These are phyloP conservation scores for Leishmania tropica DNA, from an alignment of 208 protist genomes.

Conservation along the genomic window DNA sequence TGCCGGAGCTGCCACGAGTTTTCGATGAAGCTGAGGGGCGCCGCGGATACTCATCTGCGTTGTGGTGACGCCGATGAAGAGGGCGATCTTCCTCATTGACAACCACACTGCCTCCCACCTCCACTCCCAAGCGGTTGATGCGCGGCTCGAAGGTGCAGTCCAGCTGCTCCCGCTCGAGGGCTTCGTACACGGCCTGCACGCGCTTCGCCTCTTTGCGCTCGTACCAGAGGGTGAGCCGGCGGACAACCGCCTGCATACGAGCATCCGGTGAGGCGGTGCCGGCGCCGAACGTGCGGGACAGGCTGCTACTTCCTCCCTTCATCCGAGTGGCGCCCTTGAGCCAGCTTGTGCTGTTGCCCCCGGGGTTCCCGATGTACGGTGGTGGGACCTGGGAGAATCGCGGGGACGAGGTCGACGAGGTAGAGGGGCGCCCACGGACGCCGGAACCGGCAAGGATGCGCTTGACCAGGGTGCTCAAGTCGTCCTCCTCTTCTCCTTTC, in stretches of 20 bases:
- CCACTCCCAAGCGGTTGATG: slow-evolving; percentile 19
- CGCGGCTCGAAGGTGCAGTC: slow-evolving; percentile 59
- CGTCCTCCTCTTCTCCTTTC: slow-evolving; percentile 10
- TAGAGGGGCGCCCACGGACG: background rate
- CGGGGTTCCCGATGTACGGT: background rate
- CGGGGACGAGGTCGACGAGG: background rate
- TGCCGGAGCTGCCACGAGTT: background rate
- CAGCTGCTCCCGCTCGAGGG: slow-evolving; percentile 48
- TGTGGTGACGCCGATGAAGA: background rate
- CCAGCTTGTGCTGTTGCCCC: background rate
- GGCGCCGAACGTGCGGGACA: background rate
- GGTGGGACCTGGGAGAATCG: background rate
- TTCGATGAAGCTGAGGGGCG: background rate
- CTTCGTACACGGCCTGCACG: slow-evolving; percentile 63
- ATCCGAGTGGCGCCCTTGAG: slow-evolving; percentile 1
- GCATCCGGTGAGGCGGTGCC: too few species aligned
- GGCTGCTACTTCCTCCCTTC: background rate
- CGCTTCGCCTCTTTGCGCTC: slow-evolving; percentile 63
- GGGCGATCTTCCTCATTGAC: background rate
- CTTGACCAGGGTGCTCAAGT: slow-evolving; percentile 17
- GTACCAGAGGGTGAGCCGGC: slow-evolving; percentile 60
- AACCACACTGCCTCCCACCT: slow-evolving; percentile 5
- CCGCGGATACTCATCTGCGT: background rate
- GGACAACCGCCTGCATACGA: slow-evolving; percentile 32
- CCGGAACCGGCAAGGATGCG: slow-evolving; percentile 27